Base-by-base conservation (phyloP, 2,329 filamentous ascomycete species). In the Microcyclosporella mali region DNA sequence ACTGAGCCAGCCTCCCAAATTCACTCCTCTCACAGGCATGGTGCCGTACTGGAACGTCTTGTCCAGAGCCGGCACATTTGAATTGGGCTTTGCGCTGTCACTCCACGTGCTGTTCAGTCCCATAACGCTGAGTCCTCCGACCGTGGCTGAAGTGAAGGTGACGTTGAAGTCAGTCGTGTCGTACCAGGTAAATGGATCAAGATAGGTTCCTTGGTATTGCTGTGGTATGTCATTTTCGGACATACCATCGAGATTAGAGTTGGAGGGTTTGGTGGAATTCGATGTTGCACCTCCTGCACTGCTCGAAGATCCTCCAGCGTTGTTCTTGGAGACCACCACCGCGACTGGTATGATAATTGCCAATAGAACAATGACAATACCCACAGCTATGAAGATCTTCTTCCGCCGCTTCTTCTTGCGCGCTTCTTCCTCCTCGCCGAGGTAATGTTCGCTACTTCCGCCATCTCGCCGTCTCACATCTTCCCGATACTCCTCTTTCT, bases 181-280 rank as follows among this genome's bases (percentile, higher is more conserved):
- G 53, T 85, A 84, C 92, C 92, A 98, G 2, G 83, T 81, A 64
- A 88, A 94, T 0, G 92, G 92, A 59, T 98, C 89, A 15, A 95
- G 73, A 50, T 85, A 82, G 2, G 84, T 86, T 11, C 81, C 87
- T 63, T 78, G 81, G 56, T 79, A 88, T 48, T 73, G 73, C 43
- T 70, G 67, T 1, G 71, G 71, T 28, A 74, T 70, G 43, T 62
- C 64, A 46, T 63, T 58, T 16, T 68, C 58, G 10, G 67, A 66
- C 12, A 72, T 61, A 36, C 65, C 66, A 9, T 69, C 56, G 3
- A 74, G 61, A 37, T 74, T 72, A 46, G 57, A 63, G 50, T 71
- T 74, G 3, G 61, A 46, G 1, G 71, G 70, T 37, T 60, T 58
- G 11, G 52, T 44, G 2, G 54, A 50, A 56, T 47, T 34, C 50